phyloP scores from a whole-genome alignment of 352 stramenopile genomes.

The Globisporangium megalacanthum region DNA sequence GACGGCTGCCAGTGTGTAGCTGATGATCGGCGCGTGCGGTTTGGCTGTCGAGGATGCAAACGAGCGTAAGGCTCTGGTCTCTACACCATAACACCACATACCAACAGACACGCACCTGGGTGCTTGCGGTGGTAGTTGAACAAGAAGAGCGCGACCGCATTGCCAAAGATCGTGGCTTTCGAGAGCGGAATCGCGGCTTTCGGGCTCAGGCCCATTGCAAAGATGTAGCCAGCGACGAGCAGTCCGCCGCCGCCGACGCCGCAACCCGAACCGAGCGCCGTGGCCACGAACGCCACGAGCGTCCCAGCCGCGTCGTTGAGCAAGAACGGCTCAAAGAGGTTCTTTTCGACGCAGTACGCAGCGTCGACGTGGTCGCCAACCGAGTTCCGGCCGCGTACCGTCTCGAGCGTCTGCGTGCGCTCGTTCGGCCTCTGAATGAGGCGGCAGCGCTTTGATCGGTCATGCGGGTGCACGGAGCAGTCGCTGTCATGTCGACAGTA shows the following conservation, averaged over 20 bases:
- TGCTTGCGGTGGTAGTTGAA: slow-evolving; percentile 94
- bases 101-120: slow-evolving; percentile 44
- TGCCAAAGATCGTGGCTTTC: slow-evolving; percentile 97
- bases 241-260: slow-evolving; percentile 94
- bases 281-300: slow-evolving; percentile 69
- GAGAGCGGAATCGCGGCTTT: slow-evolving; percentile 97
- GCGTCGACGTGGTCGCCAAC: slow-evolving; percentile 25
- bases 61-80: not conserved
- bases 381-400: slow-evolving; percentile 26
- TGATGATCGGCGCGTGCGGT: slow-evolving; percentile 91
- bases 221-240: slow-evolving; percentile 96
- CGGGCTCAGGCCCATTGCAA: slow-evolving; percentile 89
- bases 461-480: slow-evolving; percentile 36
- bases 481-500: slow-evolving; percentile 58
- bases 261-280: slow-evolving; percentile 87
- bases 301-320: slow-evolving; percentile 62
- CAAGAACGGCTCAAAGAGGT: slow-evolving; percentile 76
- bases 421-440: slow-evolving; percentile 25
- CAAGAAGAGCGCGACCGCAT: slow-evolving; percentile 92
- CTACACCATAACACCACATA: not conserved
- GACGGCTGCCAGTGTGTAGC: slow-evolving; percentile 98
- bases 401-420: slow-evolving; percentile 30
- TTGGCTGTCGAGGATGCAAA: slow-evolving; percentile 24
- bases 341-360: slow-evolving; percentile 76
- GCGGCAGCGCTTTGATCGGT: slow-evolving; percentile 61